Evolutionary conservation across 192 early-diverging fungal genomes (phyloP).

Genomic region (Backusella psychrophila): DNA sequence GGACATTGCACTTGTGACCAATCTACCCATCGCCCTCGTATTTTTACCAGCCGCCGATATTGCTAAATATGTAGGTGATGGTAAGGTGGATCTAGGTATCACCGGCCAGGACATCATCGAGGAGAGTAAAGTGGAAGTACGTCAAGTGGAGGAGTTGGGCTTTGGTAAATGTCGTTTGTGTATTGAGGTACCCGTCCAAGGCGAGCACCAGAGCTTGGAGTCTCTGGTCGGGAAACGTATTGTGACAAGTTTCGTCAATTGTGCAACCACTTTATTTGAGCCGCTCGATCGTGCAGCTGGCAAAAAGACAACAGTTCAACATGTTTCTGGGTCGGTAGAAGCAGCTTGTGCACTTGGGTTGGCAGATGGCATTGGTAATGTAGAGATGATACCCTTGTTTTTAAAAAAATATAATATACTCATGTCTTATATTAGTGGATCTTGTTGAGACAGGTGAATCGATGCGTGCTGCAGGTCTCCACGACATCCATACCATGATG

Average conservation of each 20-base stretch:
- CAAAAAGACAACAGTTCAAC: slow-evolving; percentile 64
- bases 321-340: slow-evolving; percentile 92
- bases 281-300: slow-evolving; percentile 60
- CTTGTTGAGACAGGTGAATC: slow-evolving; percentile 94
- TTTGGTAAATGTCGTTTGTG: slow-evolving; percentile 93
- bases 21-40: slow-evolving; percentile 89
- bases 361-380: slow-evolving; percentile 90
- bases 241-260: slow-evolving; percentile 85
- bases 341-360: slow-evolving; percentile 95
- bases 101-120: slow-evolving; percentile 94
- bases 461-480: slow-evolving; percentile 95
- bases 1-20: slow-evolving; percentile 94
- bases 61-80: slow-evolving; percentile 91
- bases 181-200: slow-evolving; percentile 86
- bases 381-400: background rate
- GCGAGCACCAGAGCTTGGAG: slow-evolving; percentile 44
- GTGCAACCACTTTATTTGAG: slow-evolving; percentile 67
- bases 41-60: slow-evolving; percentile 97
- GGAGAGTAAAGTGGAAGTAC: slow-evolving; percentile 72
- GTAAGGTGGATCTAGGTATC: slow-evolving; percentile 95
- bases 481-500: slow-evolving; percentile 81
- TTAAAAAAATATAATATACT: background rate
- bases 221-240: slow-evolving; percentile 90
- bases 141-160: slow-evolving; percentile 71
- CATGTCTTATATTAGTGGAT: slow-evolving; percentile 34